Percentiles rank a stretch among this genome's conserved stretches.
phyloP scores from a whole-genome alignment of 805 yeast genomes.

The Maudiozyma barnettii region DNA sequence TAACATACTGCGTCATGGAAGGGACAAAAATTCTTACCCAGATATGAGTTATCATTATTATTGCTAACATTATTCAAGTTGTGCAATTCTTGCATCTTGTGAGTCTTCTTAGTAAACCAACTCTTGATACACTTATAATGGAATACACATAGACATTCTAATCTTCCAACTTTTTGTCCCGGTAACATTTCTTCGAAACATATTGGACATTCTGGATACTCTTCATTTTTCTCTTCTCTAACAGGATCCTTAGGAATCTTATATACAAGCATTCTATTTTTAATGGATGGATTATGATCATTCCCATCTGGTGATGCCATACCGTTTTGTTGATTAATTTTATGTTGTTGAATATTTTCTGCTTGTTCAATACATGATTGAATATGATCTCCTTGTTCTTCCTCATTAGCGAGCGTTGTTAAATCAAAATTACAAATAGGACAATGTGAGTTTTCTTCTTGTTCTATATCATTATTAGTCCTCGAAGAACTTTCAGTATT shows the following conservation, averaged over 20 bases:
- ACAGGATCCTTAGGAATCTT: slow-evolving; percentile 24
- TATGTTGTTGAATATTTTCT: slow-evolving; percentile 37
- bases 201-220: slow-evolving; percentile 77
- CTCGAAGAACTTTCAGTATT: not conserved
- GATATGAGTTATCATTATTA: slow-evolving; percentile 3
- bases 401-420: slow-evolving; percentile 1
- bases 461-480: not conserved
- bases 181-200: slow-evolving; percentile 83
- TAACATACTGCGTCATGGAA: slow-evolving; percentile 33
- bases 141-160: slow-evolving; percentile 90
- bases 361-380: slow-evolving; percentile 53
- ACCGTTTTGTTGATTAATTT: slow-evolving; percentile 40
- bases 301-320: slow-evolving; percentile 31
- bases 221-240: slow-evolving; percentile 17
- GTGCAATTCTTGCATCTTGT: slow-evolving; percentile 7
- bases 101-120: slow-evolving; percentile 85
- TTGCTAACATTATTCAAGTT: too few species aligned
- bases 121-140: slow-evolving; percentile 84
- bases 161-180: slow-evolving; percentile 82
- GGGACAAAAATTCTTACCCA: slow-evolving; percentile 39
- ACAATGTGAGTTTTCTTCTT: slow-evolving; percentile 25
- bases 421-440: slow-evolving; percentile 30
- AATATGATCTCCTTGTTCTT: slow-evolving; percentile 44
- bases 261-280: slow-evolving; percentile 81
- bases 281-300: slow-evolving; percentile 5